Percentiles rank a stretch among this genome's conserved stretches.
These are phyloP conservation scores for Diaporthe citri DNA, from an alignment of 2,329 filamentous ascomycete genomes.

Conservation along the genomic window DNA sequence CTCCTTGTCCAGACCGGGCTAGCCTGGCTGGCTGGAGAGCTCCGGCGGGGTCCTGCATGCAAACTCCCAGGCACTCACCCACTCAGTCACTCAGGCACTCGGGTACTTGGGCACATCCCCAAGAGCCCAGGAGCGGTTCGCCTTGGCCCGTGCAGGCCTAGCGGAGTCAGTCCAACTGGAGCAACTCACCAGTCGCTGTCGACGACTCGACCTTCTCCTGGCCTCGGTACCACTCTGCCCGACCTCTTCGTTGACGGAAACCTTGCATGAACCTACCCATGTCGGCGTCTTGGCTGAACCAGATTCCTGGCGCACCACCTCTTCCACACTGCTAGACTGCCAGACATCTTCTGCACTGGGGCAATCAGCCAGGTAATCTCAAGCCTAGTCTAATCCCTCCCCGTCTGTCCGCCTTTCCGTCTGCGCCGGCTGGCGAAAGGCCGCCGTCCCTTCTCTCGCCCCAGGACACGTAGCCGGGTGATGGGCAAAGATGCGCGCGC, in stretches of 20 bases:
- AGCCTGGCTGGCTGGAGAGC: slow-evolving; percentile 4
- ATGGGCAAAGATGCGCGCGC: background rate
- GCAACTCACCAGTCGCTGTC: slow-evolving; percentile 3
- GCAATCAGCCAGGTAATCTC: slow-evolving; percentile 3
- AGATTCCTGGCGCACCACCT: slow-evolving; percentile 9
- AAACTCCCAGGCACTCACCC: background rate
- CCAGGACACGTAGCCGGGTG: background rate
- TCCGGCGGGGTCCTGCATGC: slow-evolving; percentile 30
- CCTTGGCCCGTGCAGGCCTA: slow-evolving; percentile 1
- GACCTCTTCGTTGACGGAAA: slow-evolving; percentile 18
- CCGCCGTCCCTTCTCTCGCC: background rate
- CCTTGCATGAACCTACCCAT: slow-evolving; percentile 28
- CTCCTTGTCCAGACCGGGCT: background rate
- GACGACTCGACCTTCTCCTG: background rate
- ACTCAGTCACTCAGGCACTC: background rate
- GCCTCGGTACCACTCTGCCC: slow-evolving; percentile 15
- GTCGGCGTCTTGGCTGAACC: slow-evolving; percentile 17
- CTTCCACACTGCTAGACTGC: background rate
- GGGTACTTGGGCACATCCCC: background rate
- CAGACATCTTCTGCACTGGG: background rate
- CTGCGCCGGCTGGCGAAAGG: background rate
- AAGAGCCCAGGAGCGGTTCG: background rate
- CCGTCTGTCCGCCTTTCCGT: slow-evolving; percentile 17
- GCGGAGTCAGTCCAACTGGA: background rate
- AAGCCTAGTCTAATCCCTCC: slow-evolving; percentile 6